These are phyloP conservation scores for Dothideomycetes sp. DNA, from an alignment of 2,329 filamentous ascomycete genomes.

Conservation along the genomic window DNA sequence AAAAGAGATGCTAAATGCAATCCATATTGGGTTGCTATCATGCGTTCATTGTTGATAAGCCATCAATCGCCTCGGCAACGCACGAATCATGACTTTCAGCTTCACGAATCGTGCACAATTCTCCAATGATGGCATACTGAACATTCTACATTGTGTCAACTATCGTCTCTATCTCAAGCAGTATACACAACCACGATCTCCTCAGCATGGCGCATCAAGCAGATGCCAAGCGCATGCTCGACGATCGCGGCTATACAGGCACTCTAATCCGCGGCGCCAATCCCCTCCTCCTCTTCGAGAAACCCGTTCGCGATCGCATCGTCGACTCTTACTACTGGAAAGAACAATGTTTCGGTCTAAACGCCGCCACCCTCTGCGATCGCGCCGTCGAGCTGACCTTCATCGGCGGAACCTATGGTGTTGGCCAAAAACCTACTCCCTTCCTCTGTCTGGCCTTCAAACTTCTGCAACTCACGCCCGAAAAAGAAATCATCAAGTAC, in stretches of 20 bases:
- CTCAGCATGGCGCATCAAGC: constrained; percentile 54
- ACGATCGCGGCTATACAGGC: constrained; percentile 76
- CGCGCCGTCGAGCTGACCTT: constrained; percentile 77
- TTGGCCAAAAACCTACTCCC: constrained; percentile 75
- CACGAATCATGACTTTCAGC: neutral
- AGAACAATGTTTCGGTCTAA: constrained; percentile 94
- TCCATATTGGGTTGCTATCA: neutral
- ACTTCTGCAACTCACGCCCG: constrained; percentile 77
- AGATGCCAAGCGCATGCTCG: constrained; percentile 68
- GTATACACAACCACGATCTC: neutral
- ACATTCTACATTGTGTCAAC: neutral
- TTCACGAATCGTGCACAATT: neutral
- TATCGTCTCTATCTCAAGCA: neutral
- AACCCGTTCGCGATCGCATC: constrained; percentile 90
- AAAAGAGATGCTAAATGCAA: neutral
- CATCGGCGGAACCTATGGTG: constrained; percentile 81
- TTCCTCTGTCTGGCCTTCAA: constrained; percentile 95
- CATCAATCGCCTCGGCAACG: constrained; percentile 13
- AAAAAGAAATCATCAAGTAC: constrained; percentile 66
- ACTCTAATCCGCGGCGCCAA: constrained; percentile 80
- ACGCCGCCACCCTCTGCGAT: constrained; percentile 71
- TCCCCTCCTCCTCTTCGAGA: constrained; percentile 91
- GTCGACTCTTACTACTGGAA: constrained; percentile 96
- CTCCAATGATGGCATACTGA: neutral
- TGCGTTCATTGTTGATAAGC: constrained; percentile 15